Evolutionary conservation across 208 protist species (phyloP).

Genomic region (Trypanosoma boissoni): DNA sequence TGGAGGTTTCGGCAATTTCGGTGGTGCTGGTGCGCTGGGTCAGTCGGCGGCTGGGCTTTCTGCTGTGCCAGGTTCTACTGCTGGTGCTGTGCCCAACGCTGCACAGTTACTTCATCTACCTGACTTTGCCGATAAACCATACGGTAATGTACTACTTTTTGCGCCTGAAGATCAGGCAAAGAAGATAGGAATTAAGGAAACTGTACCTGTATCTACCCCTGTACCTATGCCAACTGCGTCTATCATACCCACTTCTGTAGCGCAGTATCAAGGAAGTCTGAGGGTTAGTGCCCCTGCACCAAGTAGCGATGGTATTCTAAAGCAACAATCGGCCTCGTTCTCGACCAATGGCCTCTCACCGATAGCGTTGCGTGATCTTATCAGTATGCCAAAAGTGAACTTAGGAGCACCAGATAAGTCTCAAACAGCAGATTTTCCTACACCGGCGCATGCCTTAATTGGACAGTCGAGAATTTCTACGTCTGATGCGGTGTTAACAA

Average conservation of each 20-base stretch:
- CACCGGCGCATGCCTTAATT: background rate
- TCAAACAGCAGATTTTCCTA: background rate
- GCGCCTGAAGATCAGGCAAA: conserved; percentile 54
- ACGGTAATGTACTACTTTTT: conserved; percentile 78
- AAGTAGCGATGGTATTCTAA: conserved; percentile 13
- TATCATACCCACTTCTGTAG: conserved; percentile 19
- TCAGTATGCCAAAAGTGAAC: conserved; percentile 39
- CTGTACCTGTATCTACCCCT: background rate
- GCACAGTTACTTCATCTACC: conserved; percentile 69
- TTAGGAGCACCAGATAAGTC: conserved; percentile 18
- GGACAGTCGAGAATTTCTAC: background rate
- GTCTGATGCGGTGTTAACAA: conserved; percentile 11
- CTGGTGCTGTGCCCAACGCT: conserved; percentile 27
- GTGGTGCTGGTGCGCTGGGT: conserved; percentile 12
- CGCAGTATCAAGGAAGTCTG: conserved; percentile 17
- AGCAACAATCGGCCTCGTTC: conserved; percentile 43
- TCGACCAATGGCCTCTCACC: conserved; percentile 46
- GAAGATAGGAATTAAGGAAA: conserved; percentile 13
- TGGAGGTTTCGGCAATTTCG: conserved; percentile 17
- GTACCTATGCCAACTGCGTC: conserved; percentile 12
- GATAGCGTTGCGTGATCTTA: conserved; percentile 49
- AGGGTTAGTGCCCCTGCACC: conserved; percentile 4
- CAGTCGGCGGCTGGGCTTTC: background rate
- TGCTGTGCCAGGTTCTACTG: conserved; percentile 10
- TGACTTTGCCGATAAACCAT: conserved; percentile 70